Percentiles rank a stretch among this genome's conserved stretches.
phyloP scores from a whole-genome alignment of 108 stramenopile species.

The Hondaea fermentalgiana region DNA sequence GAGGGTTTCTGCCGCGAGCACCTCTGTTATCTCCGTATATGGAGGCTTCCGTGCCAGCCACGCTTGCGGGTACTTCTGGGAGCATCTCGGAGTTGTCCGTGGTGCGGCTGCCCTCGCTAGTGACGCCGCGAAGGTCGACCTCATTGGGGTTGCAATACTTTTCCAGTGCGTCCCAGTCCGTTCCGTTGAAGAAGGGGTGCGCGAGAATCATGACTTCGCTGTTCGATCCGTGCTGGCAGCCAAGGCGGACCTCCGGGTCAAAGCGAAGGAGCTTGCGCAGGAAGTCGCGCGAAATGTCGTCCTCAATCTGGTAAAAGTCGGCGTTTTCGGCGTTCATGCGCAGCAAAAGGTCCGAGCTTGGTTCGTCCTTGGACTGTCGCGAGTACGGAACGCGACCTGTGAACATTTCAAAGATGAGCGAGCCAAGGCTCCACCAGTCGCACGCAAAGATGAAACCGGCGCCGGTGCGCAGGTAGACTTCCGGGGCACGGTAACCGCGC shows the following conservation, averaged over 20 bases:
- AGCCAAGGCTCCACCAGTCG: conserved; percentile 12
- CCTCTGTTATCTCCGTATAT: not conserved
- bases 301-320: not conserved
- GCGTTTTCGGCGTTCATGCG: conserved; percentile 8
- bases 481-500: not conserved
- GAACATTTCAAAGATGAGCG: conserved; percentile 12
- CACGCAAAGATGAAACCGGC: not conserved
- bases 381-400: not conserved
- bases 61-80: not conserved
- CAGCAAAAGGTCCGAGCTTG: not conserved
- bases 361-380: not conserved
- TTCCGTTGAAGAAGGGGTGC: not conserved
- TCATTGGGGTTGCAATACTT: not conserved
- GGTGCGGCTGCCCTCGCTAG: not conserved
- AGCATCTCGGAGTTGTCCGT: not conserved
- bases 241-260: not conserved
- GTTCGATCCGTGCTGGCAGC: conserved; percentile 11
- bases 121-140: not conserved
- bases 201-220: conserved; percentile 15
- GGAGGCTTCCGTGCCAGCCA: not conserved
- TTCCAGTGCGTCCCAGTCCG: conserved; percentile 5
- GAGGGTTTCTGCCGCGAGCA: not conserved
- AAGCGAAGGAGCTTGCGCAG: not conserved
- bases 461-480: conserved; percentile 5
- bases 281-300: not conserved